Evolutionary conservation across 805 yeast species (phyloP).

Genomic region (Millerozyma miso): DNA sequence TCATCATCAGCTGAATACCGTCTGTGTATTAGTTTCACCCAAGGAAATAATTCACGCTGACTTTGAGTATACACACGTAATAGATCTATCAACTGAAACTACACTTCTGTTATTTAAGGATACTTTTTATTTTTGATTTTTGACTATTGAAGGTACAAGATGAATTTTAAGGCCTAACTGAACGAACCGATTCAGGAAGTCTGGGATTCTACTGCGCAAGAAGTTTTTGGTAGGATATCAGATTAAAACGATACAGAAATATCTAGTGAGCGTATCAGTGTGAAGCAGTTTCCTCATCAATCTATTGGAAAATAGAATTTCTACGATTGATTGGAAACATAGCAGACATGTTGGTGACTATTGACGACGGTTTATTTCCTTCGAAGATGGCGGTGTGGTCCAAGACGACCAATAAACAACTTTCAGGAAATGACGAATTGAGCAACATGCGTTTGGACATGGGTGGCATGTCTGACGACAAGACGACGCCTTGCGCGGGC

Average conservation of each 20-base stretch:
- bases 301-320: constrained; percentile 9
- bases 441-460: constrained; percentile 8
- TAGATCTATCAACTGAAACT: not conserved
- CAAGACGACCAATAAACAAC: constrained; percentile 5
- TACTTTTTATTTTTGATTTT: not conserved
- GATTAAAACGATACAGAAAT: not conserved
- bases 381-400: constrained; percentile 3
- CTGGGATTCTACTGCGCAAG: not conserved
- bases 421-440: constrained; percentile 14
- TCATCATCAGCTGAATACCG: not conserved
- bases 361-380: constrained; percentile 9
- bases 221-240: not conserved
- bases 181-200: not conserved
- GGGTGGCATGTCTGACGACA: not conserved
- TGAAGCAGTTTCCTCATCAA: not conserved
- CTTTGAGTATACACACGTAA: not conserved
- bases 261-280: not conserved
- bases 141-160: not conserved
- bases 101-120: not conserved
- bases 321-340: constrained; percentile 5
- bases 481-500: not conserved
- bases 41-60: not conserved
- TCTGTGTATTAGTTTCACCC: not conserved
- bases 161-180: not conserved
- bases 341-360: constrained; percentile 10